Evolutionary conservation across 1,284 basidiomycete genomes (phyloP), one percentile per base, ranked within the genome.

Genomic region (Wallemia mellicola): DNA sequence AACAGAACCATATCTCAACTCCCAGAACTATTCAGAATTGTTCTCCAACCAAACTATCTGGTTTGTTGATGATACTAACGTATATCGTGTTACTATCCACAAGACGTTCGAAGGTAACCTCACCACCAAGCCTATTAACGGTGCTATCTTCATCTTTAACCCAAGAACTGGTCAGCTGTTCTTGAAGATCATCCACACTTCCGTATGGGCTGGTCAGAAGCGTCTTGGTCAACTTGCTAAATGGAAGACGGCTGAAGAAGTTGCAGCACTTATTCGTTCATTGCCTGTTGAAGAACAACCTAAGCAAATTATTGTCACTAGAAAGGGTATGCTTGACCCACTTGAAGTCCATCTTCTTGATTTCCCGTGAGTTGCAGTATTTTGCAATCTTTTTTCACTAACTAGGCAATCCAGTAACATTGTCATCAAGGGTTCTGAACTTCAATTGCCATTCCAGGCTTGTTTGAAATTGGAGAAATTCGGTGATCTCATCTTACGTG

Each of bases 391-490:
- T 5, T 91, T 64, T 94, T 96, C 74, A 26, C 58, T 59, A 27
- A 57, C 58, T 19, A 7, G 11, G n/a, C 9, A 7, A n/a, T 27
- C 11, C 24, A 48, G 55, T 60, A 99, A 98, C 73, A 95, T 99
- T 66, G 91, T 96, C 71, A 98, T 99, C 76, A 96, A 98, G 74
- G 94, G 94, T 60, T 91, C 86, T 64, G 94, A 99, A 71, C 75
- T 99, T 57, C 94, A 98, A 69, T 73, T 98, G 62, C 94, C 94
- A 0, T 98, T 98, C 87, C 92, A 98, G 73, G 89, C 92, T 19
- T 92, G 88, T 65, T 89, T 99, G 82, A 96, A 98, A 77, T 91
- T 98, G 79, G 94, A 99, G 76, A 95, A 96, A 73, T 96, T 99
- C 64, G 94, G 94, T 73, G 94, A 99, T 70, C 74, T 98, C 62